Base-by-base conservation (phyloP, 495 filamentous ascomycete genomes). In the Aspergillus baeticus region DNA sequence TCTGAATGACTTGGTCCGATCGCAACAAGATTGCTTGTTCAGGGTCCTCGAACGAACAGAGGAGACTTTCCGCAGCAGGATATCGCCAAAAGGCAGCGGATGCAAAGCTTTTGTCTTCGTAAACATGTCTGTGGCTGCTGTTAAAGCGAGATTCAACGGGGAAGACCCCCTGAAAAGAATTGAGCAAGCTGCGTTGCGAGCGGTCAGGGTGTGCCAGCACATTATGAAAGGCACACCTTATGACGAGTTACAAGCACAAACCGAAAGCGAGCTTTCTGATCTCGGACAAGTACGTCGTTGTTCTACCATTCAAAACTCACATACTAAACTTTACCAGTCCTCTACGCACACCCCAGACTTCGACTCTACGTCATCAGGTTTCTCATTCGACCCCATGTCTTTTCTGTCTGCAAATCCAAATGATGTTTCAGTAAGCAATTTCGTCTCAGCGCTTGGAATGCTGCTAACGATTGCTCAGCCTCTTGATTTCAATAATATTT, bases 101-200 rank as follows among this genome's bases (percentile, higher is more conserved):
- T 62, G 57, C 51, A 76, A 76, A 51, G 64, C 67, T 1, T 74
- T 67, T 33, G 65, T 69, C 41, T 74, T 76, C 46, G 35, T 73
- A 26, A 65, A 42, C 31, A 65, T 76, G 35, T 66, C 67, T 2
- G 21, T 74, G 3, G 66, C 68, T 11, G 69, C 69, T 3, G 68
- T 73, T 43, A 70, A 72, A 36, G 68, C 71, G 1, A 67, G 69
- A 10, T 51, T 76, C n/a, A 67, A 67, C 34, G 71, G 73, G 0
- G 69, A 76, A 5, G 69, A 74, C 41, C 67, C 71, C 0, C 20
- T 64, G 33, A 43, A 37, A 6, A 63, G 62, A 33, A 58, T 74
- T 20, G 71, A 71, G 36, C 58, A 63, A 17, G 48, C 62, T 2
- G 68, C 68, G 3, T 60, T 55, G 23, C 59, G 55, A 35, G 49